phyloP scores from a whole-genome alignment of 306 rosid genomes.

The Biancaea sappan region DNA sequence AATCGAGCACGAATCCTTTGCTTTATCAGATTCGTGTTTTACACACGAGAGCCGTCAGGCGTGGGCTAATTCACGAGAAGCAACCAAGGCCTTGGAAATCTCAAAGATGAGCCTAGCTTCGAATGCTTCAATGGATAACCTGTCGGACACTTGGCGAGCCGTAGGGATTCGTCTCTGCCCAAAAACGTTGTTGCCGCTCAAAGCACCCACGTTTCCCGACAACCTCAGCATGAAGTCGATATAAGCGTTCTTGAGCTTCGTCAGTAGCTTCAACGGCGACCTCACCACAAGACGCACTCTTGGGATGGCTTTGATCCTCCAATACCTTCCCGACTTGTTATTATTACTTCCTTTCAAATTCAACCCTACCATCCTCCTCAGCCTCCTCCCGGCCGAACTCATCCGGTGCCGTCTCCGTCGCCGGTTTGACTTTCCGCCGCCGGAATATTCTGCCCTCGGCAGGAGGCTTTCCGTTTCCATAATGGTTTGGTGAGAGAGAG shows the following conservation, averaged over 20 bases:
- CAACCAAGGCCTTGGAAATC: conserved; percentile 6
- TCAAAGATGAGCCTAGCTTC: conserved; percentile 2
- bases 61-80: conserved; percentile 6
- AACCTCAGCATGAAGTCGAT: conserved; percentile 47
- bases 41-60: no score
- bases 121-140: conserved; percentile 20
- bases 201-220: conserved; percentile 34
- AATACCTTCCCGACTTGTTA: conserved; percentile 37
- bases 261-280: conserved; percentile 55
- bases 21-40: no score
- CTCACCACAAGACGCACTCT: conserved; percentile 40
- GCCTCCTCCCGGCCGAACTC: conserved; percentile 37
- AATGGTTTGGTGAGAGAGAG: not conserved
- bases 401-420: conserved; percentile 47
- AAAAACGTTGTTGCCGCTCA: conserved; percentile 36
- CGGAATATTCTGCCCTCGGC: conserved; percentile 32
- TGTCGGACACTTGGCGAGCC: conserved; percentile 11
- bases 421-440: conserved; percentile 36
- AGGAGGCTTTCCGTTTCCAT: conserved; percentile 49
- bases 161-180: conserved; percentile 42
- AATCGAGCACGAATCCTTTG: no score
- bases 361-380: conserved; percentile 21
- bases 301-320: conserved; percentile 44
- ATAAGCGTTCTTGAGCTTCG: conserved; percentile 49
- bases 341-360: conserved; percentile 35